A percentile compares a stretch with the other conserved stretches of the same genome.
Conservation (phyloP, 176 grass and related monocot genomes). For the Tillandsia fasciculata region DNA sequence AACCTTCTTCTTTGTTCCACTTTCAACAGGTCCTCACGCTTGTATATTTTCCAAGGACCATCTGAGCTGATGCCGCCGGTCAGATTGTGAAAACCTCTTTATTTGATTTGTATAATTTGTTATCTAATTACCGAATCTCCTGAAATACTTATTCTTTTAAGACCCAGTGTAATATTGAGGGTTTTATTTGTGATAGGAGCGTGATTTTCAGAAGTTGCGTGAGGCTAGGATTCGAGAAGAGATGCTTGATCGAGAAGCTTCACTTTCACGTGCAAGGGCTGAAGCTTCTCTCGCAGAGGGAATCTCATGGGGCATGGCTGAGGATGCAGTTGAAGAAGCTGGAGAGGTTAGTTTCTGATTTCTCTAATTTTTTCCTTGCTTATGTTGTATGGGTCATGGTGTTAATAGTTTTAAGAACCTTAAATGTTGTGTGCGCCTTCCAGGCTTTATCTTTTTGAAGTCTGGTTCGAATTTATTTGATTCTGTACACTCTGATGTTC, state of each 20-base stretch:
- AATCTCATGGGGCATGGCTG: conserved; percentile 91
- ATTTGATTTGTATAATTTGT: background rate
- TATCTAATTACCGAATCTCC: background rate
- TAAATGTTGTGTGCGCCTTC: background rate
- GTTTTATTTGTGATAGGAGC: conserved; percentile 47
- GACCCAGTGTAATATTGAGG: conserved; percentile 4
- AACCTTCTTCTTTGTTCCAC: conserved; percentile 9
- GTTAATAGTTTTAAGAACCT: background rate
- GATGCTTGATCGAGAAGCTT: conserved; percentile 72
- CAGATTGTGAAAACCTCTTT: conserved; percentile 32
- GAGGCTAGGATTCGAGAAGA: conserved; percentile 63
- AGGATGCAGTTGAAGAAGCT: conserved; percentile 80
- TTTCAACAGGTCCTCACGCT: conserved; percentile 53
- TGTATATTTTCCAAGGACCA: conserved; percentile 95
- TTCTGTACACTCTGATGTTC: background rate
- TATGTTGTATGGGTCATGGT: background rate
- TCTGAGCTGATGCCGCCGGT: conserved; percentile 90
- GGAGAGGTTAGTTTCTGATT: conserved; percentile 39
- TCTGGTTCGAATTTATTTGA: too few relatives aligned
- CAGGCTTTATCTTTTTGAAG: background rate
- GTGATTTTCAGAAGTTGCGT: conserved; percentile 73
- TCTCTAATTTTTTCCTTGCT: background rate
- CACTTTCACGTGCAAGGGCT: conserved; percentile 65
- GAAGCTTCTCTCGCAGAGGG: conserved; percentile 86
- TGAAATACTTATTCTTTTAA: conserved; percentile 9